Conservation (phyloP, 2,329 filamentous ascomycete genomes). For the Xylaria sp. region DNA sequence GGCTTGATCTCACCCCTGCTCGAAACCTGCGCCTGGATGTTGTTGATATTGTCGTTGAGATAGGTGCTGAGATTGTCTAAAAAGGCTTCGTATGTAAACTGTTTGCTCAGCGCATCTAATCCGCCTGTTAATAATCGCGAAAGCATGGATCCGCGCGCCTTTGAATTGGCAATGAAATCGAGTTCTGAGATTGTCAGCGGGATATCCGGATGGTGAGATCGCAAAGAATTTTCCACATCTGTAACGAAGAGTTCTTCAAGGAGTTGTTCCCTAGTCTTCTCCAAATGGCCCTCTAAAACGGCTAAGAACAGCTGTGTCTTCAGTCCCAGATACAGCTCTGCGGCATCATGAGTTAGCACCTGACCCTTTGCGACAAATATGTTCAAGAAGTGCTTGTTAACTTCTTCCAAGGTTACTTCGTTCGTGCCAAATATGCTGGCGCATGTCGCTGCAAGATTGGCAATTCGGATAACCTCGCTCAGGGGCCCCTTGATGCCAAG, state of each 20-base stretch:
- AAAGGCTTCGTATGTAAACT: conserved; percentile 33
- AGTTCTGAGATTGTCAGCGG: conserved; percentile 25
- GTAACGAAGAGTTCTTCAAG: conserved; percentile 30
- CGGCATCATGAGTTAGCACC: conserved; percentile 27
- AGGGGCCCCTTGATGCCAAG: conserved; percentile 28
- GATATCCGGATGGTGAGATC: conserved; percentile 26
- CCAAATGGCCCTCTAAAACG: conserved; percentile 28
- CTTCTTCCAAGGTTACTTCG: conserved; percentile 31
- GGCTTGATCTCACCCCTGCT: conserved; percentile 23
- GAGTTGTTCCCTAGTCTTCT: conserved; percentile 24
- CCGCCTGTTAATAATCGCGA: conserved; percentile 18
- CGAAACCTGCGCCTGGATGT: conserved; percentile 28
- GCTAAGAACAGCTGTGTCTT: conserved; percentile 34
- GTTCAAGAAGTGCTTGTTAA: conserved; percentile 30
- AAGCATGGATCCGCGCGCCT: conserved; percentile 29
- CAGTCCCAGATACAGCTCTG: conserved; percentile 30
- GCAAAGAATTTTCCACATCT: conserved; percentile 26
- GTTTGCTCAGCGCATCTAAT: conserved; percentile 26
- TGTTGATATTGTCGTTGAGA: conserved; percentile 31
- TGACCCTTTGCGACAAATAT: conserved; percentile 30
- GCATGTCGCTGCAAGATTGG: conserved; percentile 32
- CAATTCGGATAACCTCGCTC: conserved; percentile 30
- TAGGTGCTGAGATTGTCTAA: conserved; percentile 31
- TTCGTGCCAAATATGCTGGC: conserved; percentile 33
- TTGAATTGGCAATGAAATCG: conserved; percentile 28